Percentiles rank a stretch among this genome's conserved stretches.
Conservation (phyloP, 225 moss, liverwort and hornwort genomes). For the Climacium dendroides region DNA sequence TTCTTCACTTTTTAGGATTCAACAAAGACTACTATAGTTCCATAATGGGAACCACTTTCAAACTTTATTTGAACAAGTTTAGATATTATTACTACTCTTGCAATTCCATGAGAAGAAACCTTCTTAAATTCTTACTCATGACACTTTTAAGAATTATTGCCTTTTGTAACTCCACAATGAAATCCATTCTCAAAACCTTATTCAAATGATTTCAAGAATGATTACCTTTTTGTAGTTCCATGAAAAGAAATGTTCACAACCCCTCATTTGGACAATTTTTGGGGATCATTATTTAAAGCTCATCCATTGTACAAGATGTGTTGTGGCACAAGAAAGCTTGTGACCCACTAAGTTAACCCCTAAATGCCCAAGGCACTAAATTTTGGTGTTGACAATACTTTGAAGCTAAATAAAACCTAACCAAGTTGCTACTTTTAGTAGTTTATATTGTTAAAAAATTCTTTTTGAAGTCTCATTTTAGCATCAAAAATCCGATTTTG, state of each 20-base stretch:
- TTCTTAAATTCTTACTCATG: too few species aligned
- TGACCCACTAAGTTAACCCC: background rate
- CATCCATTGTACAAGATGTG: background rate
- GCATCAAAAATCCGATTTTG: too few species aligned
- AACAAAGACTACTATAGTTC: background rate
- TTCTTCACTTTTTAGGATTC: too few species aligned
- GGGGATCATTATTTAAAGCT: background rate
- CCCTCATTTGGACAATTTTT: background rate
- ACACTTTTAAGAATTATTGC: background rate
- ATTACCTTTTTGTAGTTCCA: accelerated
- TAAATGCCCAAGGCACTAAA: too few species aligned
- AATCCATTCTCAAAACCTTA: background rate
- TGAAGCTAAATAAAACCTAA: too few species aligned
- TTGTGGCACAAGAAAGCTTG: background rate
- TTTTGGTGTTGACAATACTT: too few species aligned
- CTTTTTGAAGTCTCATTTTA: too few species aligned
- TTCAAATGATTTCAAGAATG: accelerated
- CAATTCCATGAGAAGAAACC: too few species aligned
- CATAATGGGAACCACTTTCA: accelerated
- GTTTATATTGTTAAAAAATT: too few species aligned
- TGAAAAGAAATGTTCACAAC: accelerated
- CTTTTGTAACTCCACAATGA: accelerated
- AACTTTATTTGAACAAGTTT: too few species aligned
- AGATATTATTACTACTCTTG: too few species aligned
- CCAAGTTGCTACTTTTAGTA: too few species aligned